Conservation (phyloP, 805 yeast genomes). For the Yarrowia keelungensis region DNA sequence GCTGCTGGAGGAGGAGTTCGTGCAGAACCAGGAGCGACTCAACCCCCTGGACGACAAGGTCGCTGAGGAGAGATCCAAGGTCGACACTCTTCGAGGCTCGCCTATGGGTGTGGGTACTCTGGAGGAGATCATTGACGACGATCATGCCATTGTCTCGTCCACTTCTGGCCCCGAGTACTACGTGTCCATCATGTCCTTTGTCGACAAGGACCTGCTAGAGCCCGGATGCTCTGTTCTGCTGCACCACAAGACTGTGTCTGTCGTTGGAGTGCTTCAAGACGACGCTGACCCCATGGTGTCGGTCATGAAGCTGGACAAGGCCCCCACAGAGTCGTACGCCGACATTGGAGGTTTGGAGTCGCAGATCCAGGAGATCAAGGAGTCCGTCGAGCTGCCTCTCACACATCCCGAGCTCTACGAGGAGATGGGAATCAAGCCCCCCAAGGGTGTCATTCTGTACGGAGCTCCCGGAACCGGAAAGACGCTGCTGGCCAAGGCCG, state of each 20-base stretch:
- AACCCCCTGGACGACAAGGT: slow-evolving; percentile 97
- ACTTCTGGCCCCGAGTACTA: slow-evolving; percentile 97
- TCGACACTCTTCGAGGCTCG: slow-evolving; percentile 93
- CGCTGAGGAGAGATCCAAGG: slow-evolving; percentile 92
- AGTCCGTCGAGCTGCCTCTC: slow-evolving; percentile 92
- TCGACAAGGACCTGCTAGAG: slow-evolving; percentile 92
- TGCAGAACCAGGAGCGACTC: slow-evolving; percentile 89
- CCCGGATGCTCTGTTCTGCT: slow-evolving; percentile 96
- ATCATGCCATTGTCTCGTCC: slow-evolving; percentile 96
- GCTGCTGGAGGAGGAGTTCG: slow-evolving; percentile 93
- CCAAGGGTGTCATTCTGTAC: slow-evolving; percentile 94
- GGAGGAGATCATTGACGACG: slow-evolving; percentile 97
- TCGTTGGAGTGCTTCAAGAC: slow-evolving; percentile 98
- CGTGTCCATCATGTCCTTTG: slow-evolving; percentile 94
- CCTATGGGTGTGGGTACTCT: slow-evolving; percentile 96
- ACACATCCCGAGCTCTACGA: slow-evolving; percentile 97
- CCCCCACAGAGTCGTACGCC: slow-evolving; percentile 95
- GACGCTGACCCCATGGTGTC: slow-evolving; percentile 98
- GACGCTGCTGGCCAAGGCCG: slow-evolving; percentile 94
- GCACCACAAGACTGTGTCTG: slow-evolving; percentile 93
- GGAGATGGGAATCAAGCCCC: slow-evolving; percentile 98
- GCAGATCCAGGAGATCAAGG: slow-evolving; percentile 97
- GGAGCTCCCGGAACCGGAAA: slow-evolving; percentile 99
- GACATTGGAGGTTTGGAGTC: slow-evolving; percentile 96
- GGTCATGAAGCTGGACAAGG: slow-evolving; percentile 96